phyloP scores from a whole-genome alignment of 208 protist genomes.

The Leishmania tropica region DNA sequence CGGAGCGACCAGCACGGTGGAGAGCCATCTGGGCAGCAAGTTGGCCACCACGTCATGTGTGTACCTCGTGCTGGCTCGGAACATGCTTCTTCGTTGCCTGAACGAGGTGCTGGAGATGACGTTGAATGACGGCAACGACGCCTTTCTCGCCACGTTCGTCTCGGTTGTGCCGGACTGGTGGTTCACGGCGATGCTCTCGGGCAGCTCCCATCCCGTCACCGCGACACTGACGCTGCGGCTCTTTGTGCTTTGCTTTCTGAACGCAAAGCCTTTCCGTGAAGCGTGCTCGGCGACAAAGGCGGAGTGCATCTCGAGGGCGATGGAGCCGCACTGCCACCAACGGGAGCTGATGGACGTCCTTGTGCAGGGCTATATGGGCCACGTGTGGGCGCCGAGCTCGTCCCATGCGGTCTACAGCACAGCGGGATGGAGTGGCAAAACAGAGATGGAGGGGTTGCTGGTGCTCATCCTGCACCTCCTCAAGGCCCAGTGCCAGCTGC shows the following conservation, averaged over 20 bases:
- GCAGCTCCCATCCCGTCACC: constrained; percentile 51
- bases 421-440: constrained; percentile 27
- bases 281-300: constrained; percentile 19
- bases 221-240: constrained; percentile 53
- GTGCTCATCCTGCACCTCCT: constrained; percentile 33
- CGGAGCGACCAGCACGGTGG: constrained; percentile 13
- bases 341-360: constrained; percentile 51
- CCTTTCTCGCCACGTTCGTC: constrained; percentile 32
- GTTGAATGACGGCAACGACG: constrained; percentile 13
- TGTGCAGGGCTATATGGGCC: constrained; percentile 48
- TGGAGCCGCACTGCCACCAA: constrained; percentile 59
- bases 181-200: constrained; percentile 49
- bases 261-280: constrained; percentile 41
- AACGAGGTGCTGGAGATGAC: constrained; percentile 41
- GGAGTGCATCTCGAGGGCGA: constrained; percentile 32
- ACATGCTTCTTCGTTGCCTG: constrained; percentile 52
- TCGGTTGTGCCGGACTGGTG: constrained; percentile 52
- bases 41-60: constrained; percentile 29
- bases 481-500: constrained; percentile 32
- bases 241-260: constrained; percentile 56
- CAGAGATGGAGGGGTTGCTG: constrained; percentile 36
- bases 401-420: constrained; percentile 24
- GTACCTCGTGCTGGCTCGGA: constrained; percentile 58
- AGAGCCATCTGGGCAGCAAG: constrained; percentile 46
- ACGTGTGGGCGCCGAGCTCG: constrained; percentile 29